Base-by-base conservation (phyloP, 768 basidiomycete species). In the Hypholoma sublateritium region DNA sequence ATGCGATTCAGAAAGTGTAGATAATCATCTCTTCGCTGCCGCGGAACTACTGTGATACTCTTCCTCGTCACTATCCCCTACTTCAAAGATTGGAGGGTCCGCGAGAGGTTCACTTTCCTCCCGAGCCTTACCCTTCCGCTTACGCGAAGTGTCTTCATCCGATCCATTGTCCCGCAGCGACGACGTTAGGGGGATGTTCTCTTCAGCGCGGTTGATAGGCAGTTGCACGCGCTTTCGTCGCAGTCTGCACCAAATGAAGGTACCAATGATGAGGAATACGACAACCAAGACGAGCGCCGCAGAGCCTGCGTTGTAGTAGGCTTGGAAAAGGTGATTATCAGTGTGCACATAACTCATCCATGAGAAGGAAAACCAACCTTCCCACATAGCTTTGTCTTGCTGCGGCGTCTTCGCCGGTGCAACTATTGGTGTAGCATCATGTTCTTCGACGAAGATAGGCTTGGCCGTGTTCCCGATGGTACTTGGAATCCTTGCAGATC, bases 251-350 rank as follows among this genome's bases (percentile, higher is more conserved):
- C 89, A 98, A 55, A 96, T 76, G 71, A 90, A 93, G 9, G 81
- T 71, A 0, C 85, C 91, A 51, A 95, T 82, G 14, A 78, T 79
- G 17, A 84, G 65, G 35, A 83, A 77, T 56, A 95, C 80, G 53
- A 97, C 71, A 3, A 95, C 67, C 39, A 98, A 79, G 21, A 96
- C 86, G n/a, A 95, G 74, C 3, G 89, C 86, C 1, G 89, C 91
- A 0, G 93, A 94, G 11, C 92, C 93, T 34, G 93, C 89, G 58
- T 96, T 96, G 69, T 95, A 97, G 70, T 95, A 95, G n/a, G 93
- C 95, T 93, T 32, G 28, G 9, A 32, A 32, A 32, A 32, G 5
- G 28, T 28, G 25, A 28, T 4, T 28, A 28, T 32, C 28, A 32
- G 28, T 32, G 5, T 32, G 28, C 5, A 32, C 28, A 32, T 32